Base-by-base conservation (phyloP, 2,329 filamentous ascomycete genomes). In the Lecanosticta acicola region DNA sequence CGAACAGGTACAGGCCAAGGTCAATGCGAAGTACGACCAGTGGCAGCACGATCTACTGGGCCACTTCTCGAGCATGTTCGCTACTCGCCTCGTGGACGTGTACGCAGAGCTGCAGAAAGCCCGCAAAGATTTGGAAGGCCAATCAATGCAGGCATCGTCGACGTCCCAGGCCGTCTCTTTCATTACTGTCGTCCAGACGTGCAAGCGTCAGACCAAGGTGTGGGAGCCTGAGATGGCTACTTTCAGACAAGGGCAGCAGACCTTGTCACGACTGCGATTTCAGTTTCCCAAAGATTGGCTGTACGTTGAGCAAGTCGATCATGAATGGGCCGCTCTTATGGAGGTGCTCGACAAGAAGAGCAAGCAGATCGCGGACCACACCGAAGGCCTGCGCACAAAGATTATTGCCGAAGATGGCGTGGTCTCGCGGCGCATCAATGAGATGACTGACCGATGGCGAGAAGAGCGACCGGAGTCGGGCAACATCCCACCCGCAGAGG, bases 11-110 rank as follows among this genome's bases (percentile, higher is more conserved):
- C 94, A 98, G 68, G 88, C 91, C 46, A 96, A 95, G 68, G 93
- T 99, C 66, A 98, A 97, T 61, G 88, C 89, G 59, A 98, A 97
- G 67, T 99, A 98, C 64, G 94, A 99, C 64, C 91, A 97, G 66
- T 98, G 94, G 93, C 93, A 99, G 67, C 88, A 96, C 59, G 93
- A 99, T 56, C 94, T 98, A 45, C 75, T 97, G 32, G 80, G 86
- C 58, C 95, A 95, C 65, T 99, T 98, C 68, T 93, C 89, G 32
- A 78, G 79, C 46, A 87, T 93, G 45, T 83, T 98, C 37, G 88
- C 90, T 38, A 85, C 81, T 53, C 86, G 90, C 40, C 94, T 97
- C 82, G 80, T 88, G 39, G 93, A 98, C 61, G 84, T 96, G 3
- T 89, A 93, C 59, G 83, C 85, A 10, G 91, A 97, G 52, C 85